phyloP scores from a whole-genome alignment of 306 rosid species.

The Luffa aegyptiaca region DNA sequence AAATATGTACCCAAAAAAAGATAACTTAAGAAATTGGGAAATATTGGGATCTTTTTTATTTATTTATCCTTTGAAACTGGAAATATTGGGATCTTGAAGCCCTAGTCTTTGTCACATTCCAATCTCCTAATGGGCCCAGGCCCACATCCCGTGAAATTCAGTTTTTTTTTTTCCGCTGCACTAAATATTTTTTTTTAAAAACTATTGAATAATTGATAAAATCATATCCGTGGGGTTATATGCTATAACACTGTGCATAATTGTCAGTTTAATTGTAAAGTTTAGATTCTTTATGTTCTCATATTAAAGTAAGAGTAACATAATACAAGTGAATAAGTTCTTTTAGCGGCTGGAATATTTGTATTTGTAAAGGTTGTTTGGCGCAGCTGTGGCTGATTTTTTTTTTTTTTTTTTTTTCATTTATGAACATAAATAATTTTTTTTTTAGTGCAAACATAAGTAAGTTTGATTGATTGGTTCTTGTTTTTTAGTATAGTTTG shows the following conservation, averaged over 20 bases:
- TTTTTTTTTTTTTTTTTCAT: background rate
- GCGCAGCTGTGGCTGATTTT: background rate
- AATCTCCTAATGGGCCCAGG: background rate
- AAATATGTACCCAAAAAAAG: background rate
- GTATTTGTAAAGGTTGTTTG: too few species aligned
- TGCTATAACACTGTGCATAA: background rate
- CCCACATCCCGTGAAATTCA: background rate
- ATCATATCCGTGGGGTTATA: background rate
- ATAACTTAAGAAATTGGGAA: background rate
- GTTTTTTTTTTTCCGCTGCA: background rate
- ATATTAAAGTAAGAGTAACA: background rate
- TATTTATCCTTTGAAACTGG: too few species aligned
- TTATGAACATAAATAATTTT: background rate
- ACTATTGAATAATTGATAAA: background rate
- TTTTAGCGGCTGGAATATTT: background rate
- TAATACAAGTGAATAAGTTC: background rate
- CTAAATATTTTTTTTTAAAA: background rate
- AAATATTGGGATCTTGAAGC: background rate
- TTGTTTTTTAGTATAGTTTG: background rate
- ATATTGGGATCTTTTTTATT: background rate
- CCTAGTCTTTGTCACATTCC: background rate
- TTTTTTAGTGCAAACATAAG: background rate
- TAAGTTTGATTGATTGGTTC: background rate
- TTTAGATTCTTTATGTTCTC: background rate
- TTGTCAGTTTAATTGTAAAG: background rate